phyloP scores from a whole-genome alignment of 148 eudicot species.

The Agrostemma githago region DNA sequence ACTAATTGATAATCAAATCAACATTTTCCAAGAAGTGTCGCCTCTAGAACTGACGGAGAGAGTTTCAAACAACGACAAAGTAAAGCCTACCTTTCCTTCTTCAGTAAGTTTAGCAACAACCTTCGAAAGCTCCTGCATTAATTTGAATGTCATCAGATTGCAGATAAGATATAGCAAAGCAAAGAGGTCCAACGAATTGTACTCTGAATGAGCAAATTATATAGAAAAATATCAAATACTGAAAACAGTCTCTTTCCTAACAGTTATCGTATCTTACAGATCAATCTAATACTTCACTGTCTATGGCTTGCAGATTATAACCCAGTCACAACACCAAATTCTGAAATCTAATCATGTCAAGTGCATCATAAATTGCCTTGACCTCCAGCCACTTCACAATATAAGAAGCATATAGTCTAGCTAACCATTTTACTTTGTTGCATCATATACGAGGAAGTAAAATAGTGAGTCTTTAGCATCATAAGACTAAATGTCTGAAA shows the following conservation, averaged over 20 bases:
- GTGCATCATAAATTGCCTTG: background rate
- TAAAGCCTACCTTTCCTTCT: conserved; percentile 73
- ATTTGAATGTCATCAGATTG: background rate
- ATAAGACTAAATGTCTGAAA: no score
- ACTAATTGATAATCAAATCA: background rate
- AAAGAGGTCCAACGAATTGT: background rate
- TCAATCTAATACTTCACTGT: background rate
- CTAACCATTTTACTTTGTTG: background rate
- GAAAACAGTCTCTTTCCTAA: background rate
- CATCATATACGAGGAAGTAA: background rate
- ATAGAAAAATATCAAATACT: background rate
- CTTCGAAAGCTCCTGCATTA: conserved; percentile 73
- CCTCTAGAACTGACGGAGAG: background rate
- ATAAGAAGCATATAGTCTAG: background rate
- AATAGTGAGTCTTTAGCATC: no score
- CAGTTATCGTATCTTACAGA: background rate
- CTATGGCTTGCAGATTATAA: no score
- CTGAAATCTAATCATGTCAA: background rate
- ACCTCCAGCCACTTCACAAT: background rate
- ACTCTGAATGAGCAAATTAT: background rate
- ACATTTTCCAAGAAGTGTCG: background rate
- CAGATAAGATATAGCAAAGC: background rate
- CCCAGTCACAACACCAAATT: no score
- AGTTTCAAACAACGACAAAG: background rate
- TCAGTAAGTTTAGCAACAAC: conserved; percentile 84